Evolutionary conservation across 257 asterid species (phyloP).

Genomic region (Orobanche coerulescens): DNA sequence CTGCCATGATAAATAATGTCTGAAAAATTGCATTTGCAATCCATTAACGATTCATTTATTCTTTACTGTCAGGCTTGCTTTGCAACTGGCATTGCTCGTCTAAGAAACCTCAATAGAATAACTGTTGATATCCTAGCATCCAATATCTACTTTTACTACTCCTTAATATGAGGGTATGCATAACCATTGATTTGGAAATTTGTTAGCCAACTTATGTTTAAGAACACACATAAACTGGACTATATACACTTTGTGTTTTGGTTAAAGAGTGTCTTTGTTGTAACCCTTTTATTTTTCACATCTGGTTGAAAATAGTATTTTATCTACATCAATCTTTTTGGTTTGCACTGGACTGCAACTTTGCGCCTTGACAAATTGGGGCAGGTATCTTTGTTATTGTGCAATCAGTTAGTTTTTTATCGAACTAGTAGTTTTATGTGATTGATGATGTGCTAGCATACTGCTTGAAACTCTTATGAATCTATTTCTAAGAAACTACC

Average conservation of each 20-base stretch:
- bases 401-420: not conserved
- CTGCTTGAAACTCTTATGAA: constrained; percentile 86
- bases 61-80: constrained; percentile 62
- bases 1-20: constrained; percentile 1
- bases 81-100: constrained; percentile 74
- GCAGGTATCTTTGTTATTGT: constrained; percentile 51
- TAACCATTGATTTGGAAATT: not conserved
- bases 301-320: constrained; percentile 20
- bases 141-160: constrained; percentile 78
- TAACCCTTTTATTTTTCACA: no score
- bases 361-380: constrained; percentile 92
- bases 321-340: constrained; percentile 60
- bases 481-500: constrained; percentile 76
- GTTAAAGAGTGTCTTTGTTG: not conserved
- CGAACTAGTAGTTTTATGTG: constrained; percentile 12
- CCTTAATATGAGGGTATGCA: constrained; percentile 75
- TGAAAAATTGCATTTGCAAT: no score
- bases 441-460: not conserved
- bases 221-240: constrained; percentile 1
- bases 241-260: not conserved
- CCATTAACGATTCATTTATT: constrained; percentile 20
- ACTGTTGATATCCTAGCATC: constrained; percentile 82
- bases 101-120: constrained; percentile 67
- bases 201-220: constrained; percentile 6
- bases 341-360: constrained; percentile 86